Conservation (phyloP, 1,139 yeast species). For the Candida gigantensis region DNA sequence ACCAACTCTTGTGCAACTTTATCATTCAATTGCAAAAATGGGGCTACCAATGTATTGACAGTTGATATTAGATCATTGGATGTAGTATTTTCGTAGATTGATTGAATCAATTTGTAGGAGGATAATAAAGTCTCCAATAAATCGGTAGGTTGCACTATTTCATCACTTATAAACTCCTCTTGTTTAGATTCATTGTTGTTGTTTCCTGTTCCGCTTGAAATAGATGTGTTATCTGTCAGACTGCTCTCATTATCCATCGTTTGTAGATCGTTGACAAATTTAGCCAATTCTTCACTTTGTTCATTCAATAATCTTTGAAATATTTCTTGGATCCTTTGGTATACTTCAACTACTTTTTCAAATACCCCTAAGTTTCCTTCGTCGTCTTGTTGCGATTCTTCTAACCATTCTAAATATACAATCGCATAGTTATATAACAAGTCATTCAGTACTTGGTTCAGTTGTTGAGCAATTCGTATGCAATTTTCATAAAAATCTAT, state of each 20-base stretch:
- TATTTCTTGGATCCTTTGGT: constrained; percentile 20
- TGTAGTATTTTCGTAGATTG: constrained; percentile 28
- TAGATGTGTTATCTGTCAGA: neutral
- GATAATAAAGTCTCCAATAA: constrained; percentile 38
- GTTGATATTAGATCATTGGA: constrained; percentile 6
- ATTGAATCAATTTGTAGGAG: constrained; percentile 31
- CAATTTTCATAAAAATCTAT: constrained; percentile 42
- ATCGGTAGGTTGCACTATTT: constrained; percentile 40
- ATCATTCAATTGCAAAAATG: constrained; percentile 24
- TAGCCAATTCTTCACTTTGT: constrained; percentile 29
- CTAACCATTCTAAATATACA: constrained; percentile 50
- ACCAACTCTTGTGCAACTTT: constrained; percentile 24
- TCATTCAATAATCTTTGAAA: constrained; percentile 19
- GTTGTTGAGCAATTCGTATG: constrained; percentile 18
- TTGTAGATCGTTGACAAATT: constrained; percentile 30
- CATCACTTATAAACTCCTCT: constrained; percentile 27
- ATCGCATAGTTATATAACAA: constrained; percentile 47
- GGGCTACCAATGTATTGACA: constrained; percentile 12
- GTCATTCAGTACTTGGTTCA: constrained; percentile 31
- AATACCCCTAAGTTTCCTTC: constrained; percentile 11
- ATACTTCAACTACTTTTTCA: constrained; percentile 19
- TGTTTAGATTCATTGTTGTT: constrained; percentile 14
- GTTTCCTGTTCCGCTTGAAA: too few relatives aligned
- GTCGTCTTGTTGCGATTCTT: constrained; percentile 20
- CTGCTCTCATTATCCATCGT: constrained; percentile 9